Conservation (phyloP, 192 early-diverging fungal species). For the Backusella circina region DNA sequence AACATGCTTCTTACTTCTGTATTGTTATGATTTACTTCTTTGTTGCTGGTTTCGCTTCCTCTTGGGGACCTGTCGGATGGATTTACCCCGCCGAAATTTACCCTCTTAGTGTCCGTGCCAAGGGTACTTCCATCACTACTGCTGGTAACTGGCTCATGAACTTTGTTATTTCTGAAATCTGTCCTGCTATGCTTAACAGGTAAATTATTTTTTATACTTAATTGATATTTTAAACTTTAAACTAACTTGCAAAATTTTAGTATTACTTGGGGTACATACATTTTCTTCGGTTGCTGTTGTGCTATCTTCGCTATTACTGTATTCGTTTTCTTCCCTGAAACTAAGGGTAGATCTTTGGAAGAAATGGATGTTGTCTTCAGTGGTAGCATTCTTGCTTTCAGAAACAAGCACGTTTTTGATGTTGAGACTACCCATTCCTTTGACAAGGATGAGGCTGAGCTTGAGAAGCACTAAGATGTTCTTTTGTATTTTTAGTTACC, state of each 20-base stretch:
- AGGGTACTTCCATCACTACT: slow-evolving; percentile 77
- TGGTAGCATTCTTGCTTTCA: not conserved
- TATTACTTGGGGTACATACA: slow-evolving; percentile 62
- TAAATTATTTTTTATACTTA: no score
- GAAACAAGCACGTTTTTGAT: not conserved
- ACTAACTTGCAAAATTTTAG: no score
- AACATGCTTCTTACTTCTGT: slow-evolving; percentile 11
- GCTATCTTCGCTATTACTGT: slow-evolving; percentile 46
- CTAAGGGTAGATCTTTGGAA: slow-evolving; percentile 79
- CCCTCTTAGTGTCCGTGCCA: slow-evolving; percentile 81
- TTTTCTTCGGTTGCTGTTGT: slow-evolving; percentile 67
- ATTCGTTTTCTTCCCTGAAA: slow-evolving; percentile 75
- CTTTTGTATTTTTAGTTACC: not conserved
- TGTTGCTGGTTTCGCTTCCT: slow-evolving; percentile 63
- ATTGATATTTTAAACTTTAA: no score
- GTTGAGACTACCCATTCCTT: not conserved
- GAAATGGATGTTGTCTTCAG: slow-evolving; percentile 82
- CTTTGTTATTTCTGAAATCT: slow-evolving; percentile 66
- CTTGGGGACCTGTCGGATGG: slow-evolving; percentile 96
- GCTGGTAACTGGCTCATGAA: slow-evolving; percentile 87
- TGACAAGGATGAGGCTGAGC: not conserved
- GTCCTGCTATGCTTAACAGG: slow-evolving; percentile 67
- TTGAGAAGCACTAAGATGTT: not conserved
- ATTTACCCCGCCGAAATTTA: slow-evolving; percentile 89
- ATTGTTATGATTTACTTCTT: slow-evolving; percentile 60